Evolutionary conservation across 108 stramenopile species (phyloP), one percentile per base, ranked within the genome.

Genomic region (Phaeodactylum tricornutum): DNA sequence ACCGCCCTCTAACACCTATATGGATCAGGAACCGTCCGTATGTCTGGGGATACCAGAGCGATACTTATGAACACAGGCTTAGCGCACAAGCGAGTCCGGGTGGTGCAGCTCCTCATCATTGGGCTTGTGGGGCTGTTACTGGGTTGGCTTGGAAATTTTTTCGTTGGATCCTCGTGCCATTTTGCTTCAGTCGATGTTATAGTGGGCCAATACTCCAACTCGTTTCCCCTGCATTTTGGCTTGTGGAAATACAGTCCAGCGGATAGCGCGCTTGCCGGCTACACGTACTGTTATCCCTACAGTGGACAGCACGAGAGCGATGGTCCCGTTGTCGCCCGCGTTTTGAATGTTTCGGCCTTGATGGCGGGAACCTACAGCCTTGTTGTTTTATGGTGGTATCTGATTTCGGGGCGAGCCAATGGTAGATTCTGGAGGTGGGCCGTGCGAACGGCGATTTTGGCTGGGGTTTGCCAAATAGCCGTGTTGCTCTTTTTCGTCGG

Each of bases 171-270:
- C 0, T 61, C 64, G 11, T 77, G 75, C 46, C 59, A 71, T 45
- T 72, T 71, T 38, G 64, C 64, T 4, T 62, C 69, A 1, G 62
- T 56, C 16, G n/a, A 37, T 3, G 50, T 71, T 29, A 29, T 22
- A 19, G 65, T 64, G 3, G 69, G 66, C 20, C 54, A 55, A 24
- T 20, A 55, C 16, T 37, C 47, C 9, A 15, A 50, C 16, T 39
- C 41, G 29, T 75, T 67, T 47, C 50, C 51, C 12, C 36, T 72
- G 44, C 75, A 72, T 40, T 69, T 59, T 53, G 75, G 75, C 32
- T 45, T 77, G 7, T 77, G 67, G 67, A 70, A 69, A 42, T 77
- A 72, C 41, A 57, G 66, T 46, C 67, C 75, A 0, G 42, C 64
- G 5, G 71, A 71, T 24, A 68, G 62, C 38, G 66, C 47, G 15